Evolutionary conservation across 352 stramenopile genomes (phyloP).

Genomic region (Globisporangium emineosum): DNA sequence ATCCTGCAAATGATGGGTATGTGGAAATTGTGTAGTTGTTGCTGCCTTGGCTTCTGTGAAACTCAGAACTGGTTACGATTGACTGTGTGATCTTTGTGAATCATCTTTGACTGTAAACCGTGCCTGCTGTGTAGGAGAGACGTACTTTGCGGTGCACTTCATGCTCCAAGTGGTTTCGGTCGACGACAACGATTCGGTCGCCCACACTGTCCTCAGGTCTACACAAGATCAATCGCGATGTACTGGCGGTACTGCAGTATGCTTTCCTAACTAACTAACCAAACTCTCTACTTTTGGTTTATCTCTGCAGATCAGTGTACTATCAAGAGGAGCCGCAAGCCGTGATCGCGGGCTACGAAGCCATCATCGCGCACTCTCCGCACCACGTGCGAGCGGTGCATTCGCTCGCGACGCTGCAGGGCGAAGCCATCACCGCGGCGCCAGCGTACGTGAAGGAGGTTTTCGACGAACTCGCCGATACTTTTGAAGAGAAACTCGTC

Average conservation of each 20-base stretch:
- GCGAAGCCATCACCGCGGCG: conserved; percentile 42
- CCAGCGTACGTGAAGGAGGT: conserved; percentile 70
- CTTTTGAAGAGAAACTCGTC: conserved; percentile 82
- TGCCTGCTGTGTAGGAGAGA: conserved; percentile 34
- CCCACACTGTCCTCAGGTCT: conserved; percentile 70
- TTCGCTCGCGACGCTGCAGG: conserved; percentile 61
- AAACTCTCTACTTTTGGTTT: too few species aligned
- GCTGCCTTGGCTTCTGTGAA: not conserved
- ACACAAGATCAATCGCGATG: not conserved
- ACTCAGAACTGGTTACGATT: too few species aligned
- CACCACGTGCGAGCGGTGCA: conserved; percentile 60
- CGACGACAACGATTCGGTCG: conserved; percentile 70
- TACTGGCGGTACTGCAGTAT: not conserved
- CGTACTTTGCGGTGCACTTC: conserved; percentile 57
- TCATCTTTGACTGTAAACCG: not conserved
- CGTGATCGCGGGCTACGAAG: conserved; percentile 46
- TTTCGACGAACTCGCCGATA: conserved; percentile 77
- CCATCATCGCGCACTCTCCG: conserved; percentile 30
- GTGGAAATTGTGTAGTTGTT: too few species aligned
- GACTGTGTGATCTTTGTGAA: not conserved
- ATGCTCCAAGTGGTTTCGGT: conserved; percentile 70
- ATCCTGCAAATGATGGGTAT: conserved; percentile 67
- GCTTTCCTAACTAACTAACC: not conserved
- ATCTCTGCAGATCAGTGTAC: conserved; percentile 49
- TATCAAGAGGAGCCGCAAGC: conserved; percentile 52